phyloP scores from a whole-genome alignment of 139 green algal species.

The Haematococcus lacustris region DNA sequence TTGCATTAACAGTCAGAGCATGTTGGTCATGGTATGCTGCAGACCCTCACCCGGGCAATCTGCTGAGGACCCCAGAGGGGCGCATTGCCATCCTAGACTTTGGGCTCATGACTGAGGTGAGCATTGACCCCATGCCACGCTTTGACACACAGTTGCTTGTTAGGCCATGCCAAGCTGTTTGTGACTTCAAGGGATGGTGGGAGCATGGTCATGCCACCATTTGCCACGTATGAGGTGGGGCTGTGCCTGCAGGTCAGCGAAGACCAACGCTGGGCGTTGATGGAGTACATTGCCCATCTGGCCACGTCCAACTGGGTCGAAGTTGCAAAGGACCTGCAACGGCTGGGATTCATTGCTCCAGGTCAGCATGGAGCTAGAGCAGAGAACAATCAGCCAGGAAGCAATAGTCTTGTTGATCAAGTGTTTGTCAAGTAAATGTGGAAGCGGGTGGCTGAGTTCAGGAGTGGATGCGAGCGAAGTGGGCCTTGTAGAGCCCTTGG shows the following conservation, averaged over 20 bases:
- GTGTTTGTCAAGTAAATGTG: background rate
- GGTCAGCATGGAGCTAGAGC: too few relatives aligned
- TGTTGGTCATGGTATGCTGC: background rate
- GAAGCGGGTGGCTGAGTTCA: constrained; percentile 34
- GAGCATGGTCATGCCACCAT: background rate
- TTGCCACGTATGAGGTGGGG: background rate
- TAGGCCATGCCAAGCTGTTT: constrained; percentile 3
- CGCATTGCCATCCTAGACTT: constrained; percentile 60
- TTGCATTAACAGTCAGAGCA: background rate
- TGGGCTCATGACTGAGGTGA: constrained; percentile 46
- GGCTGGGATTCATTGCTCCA: constrained; percentile 55
- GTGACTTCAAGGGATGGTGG: background rate
- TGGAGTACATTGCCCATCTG: constrained; percentile 10
- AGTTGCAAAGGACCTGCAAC: constrained; percentile 3
- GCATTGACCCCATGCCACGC: too few relatives aligned
- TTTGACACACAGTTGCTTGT: too few relatives aligned
- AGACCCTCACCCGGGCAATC: constrained; percentile 62
- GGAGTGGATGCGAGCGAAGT: constrained; percentile 17
- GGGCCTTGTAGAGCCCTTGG: constrained; percentile 59
- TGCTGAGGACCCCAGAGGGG: constrained; percentile 77
- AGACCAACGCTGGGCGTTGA: background rate
- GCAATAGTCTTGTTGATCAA: background rate
- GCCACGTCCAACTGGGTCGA: background rate
- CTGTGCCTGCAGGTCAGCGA: background rate
- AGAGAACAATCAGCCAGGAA: too few relatives aligned